A percentile compares a stretch with the other conserved stretches of the same genome.
These are phyloP conservation scores for Debaryomycetaceae sp. DNA, from an alignment of 1,139 yeast genomes.

Conservation along the genomic window DNA sequence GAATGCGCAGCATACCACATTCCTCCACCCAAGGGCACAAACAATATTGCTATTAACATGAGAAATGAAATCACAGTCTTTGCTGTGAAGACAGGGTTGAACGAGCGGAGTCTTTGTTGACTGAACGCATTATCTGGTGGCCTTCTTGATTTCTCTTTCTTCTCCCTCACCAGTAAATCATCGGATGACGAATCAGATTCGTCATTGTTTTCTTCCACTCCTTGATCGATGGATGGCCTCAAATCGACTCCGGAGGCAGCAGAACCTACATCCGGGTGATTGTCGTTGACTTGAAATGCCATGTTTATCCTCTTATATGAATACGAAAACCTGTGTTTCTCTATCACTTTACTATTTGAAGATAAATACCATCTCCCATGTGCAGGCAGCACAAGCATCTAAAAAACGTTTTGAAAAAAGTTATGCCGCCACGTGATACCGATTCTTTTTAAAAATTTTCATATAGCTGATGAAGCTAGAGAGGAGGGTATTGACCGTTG, in stretches of 20 bases:
- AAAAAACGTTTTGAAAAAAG: neutral
- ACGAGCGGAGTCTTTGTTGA: constrained; percentile 47
- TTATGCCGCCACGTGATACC: too few species aligned
- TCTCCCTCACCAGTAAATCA: constrained; percentile 7
- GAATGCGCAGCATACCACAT: constrained; percentile 77
- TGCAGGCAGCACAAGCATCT: neutral
- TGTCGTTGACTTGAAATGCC: neutral
- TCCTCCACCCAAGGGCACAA: constrained; percentile 90
- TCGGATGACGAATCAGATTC: constrained; percentile 8
- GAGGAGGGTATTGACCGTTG: neutral
- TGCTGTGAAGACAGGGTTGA: constrained; percentile 83
- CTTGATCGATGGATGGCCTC: neutral
- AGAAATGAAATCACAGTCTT: constrained; percentile 82
- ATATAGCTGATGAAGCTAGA: neutral
- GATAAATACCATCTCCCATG: too few species aligned
- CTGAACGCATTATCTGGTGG: constrained; percentile 65
- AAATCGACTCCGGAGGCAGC: neutral
- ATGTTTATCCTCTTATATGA: neutral
- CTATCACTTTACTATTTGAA: too few species aligned
- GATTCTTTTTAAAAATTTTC: neutral
- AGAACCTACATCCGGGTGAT: neutral
- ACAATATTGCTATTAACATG: constrained; percentile 69
- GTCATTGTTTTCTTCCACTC: neutral
- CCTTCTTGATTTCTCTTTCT: constrained; percentile 42
- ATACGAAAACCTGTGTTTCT: too few species aligned